phyloP scores from a whole-genome alignment of 2,329 filamentous ascomycete genomes.

The Hymenoscyphus repandus region DNA sequence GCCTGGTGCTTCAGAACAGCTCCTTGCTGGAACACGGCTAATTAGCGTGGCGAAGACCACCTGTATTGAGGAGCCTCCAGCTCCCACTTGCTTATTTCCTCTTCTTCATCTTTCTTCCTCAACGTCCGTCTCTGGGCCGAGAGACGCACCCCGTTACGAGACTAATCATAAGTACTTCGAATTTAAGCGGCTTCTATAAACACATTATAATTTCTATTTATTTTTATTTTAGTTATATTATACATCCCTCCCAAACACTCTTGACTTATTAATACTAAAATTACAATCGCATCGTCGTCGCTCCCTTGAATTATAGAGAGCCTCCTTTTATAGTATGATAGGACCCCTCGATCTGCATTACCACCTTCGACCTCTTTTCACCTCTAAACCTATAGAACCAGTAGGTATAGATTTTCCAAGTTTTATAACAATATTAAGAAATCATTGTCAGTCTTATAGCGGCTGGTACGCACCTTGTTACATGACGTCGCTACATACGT shows the following conservation, averaged over 20 bases:
- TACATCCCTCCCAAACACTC: slow-evolving; percentile 1
- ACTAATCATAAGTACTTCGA: background rate
- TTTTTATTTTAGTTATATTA: slow-evolving; percentile 4
- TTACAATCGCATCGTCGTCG: slow-evolving; percentile 11
- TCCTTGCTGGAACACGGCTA: too few species aligned
- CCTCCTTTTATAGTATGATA: slow-evolving; percentile 6
- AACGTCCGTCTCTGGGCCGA: too few species aligned
- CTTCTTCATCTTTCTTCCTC: too few species aligned
- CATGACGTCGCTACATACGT: background rate
- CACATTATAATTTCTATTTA: slow-evolving; percentile 1
- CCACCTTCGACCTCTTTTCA: slow-evolving; percentile 3
- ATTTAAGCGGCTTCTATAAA: slow-evolving; percentile 1
- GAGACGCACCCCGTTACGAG: too few species aligned
- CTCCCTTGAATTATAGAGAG: slow-evolving; percentile 5
- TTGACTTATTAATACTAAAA: slow-evolving; percentile 3
- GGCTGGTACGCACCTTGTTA: background rate
- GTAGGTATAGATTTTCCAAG: slow-evolving; percentile 1
- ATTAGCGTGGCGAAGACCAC: too few species aligned
- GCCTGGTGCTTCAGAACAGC: too few species aligned
- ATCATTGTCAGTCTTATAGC: background rate
- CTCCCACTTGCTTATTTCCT: too few species aligned
- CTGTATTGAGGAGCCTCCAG: too few species aligned
- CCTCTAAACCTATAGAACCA: slow-evolving; percentile 3
- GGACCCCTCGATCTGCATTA: background rate
- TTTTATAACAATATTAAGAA: slow-evolving; percentile 2